Evolutionary conservation across 2,329 filamentous ascomycete species (phyloP).

Genomic region (Epichloe scottii): DNA sequence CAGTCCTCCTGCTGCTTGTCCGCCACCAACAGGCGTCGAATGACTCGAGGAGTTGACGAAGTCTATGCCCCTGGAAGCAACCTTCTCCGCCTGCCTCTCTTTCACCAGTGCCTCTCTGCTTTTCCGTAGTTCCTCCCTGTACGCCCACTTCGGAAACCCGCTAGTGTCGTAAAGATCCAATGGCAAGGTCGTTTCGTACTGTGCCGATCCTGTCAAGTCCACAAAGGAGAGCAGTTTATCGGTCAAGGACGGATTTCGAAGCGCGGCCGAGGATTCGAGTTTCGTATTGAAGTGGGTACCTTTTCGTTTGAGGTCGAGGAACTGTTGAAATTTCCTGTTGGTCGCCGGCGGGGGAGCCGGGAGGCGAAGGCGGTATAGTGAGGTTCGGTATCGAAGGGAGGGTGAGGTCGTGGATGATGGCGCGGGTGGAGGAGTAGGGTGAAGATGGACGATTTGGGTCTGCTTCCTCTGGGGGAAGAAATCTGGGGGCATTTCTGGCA

Average conservation of each 20-base stretch:
- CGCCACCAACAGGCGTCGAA: slow-evolving; percentile 8
- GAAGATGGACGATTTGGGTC: slow-evolving; percentile 28
- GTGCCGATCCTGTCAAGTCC: slow-evolving; percentile 32
- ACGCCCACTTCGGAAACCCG: slow-evolving; percentile 42
- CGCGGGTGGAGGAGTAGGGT: slow-evolving; percentile 54
- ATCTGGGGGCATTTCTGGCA: slow-evolving; percentile 8
- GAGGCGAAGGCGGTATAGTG: slow-evolving; percentile 62
- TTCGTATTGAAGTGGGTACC: slow-evolving; percentile 69
- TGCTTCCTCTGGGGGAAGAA: slow-evolving; percentile 14
- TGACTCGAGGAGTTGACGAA: slow-evolving; percentile 30
- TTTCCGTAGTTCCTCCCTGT: slow-evolving; percentile 35
- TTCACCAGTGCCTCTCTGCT: slow-evolving; percentile 33
- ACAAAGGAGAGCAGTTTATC: slow-evolving; percentile 63
- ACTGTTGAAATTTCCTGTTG: slow-evolving; percentile 58
- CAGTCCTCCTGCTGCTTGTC: slow-evolving; percentile 10
- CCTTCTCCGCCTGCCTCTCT: slow-evolving; percentile 30
- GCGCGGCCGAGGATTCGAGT: slow-evolving; percentile 50
- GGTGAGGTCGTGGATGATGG: slow-evolving; percentile 57
- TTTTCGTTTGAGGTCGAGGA: slow-evolving; percentile 64
- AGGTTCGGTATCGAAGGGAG: slow-evolving; percentile 61
- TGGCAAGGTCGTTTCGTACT: slow-evolving; percentile 53
- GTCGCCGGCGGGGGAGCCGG: slow-evolving; percentile 38
- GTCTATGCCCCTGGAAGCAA: slow-evolving; percentile 32
- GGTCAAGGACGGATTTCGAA: slow-evolving; percentile 60
- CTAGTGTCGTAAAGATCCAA: slow-evolving; percentile 45